Conservation (phyloP, 2,329 filamentous ascomycete genomes). For the Microcyclosporella mali region DNA sequence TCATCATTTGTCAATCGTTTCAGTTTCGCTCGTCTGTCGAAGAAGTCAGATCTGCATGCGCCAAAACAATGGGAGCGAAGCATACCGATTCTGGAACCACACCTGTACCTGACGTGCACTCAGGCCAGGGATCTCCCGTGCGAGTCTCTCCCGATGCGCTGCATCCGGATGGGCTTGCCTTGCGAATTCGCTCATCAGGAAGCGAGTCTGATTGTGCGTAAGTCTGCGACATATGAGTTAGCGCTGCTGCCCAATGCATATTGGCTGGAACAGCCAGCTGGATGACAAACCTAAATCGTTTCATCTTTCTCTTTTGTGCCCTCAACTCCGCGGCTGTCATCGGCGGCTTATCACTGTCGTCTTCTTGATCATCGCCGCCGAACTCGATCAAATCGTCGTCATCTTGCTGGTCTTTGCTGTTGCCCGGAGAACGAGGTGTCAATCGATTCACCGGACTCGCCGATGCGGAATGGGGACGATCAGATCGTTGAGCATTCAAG, state of each 20-base stretch:
- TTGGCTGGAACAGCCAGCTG: neutral
- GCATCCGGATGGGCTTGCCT: constrained; percentile 93
- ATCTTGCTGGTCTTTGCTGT: constrained; percentile 34
- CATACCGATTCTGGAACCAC: constrained; percentile 94
- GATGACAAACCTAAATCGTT: constrained; percentile 63
- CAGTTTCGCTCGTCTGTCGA: constrained; percentile 51
- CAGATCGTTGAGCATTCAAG: neutral
- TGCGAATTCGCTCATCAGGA: constrained; percentile 93
- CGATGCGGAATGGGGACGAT: constrained; percentile 36
- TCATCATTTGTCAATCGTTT: constrained; percentile 57
- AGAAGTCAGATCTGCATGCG: neutral
- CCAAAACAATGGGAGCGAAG: constrained; percentile 1
- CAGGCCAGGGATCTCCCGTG: constrained; percentile 82
- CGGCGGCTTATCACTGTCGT: constrained; percentile 23
- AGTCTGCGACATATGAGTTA: constrained; percentile 50
- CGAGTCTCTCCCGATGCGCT: constrained; percentile 78
- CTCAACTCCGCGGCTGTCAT: constrained; percentile 45
- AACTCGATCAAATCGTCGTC: constrained; percentile 36
- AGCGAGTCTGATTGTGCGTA: constrained; percentile 94
- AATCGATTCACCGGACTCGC: constrained; percentile 41
- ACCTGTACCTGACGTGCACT: constrained; percentile 92
- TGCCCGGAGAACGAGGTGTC: constrained; percentile 38
- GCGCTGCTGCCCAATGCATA: constrained; percentile 7
- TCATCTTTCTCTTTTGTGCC: constrained; percentile 54
- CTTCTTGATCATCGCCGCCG: constrained; percentile 28